Evolutionary conservation across 257 asterid genomes (phyloP).

Genomic region (Marsdenia floribunda): DNA sequence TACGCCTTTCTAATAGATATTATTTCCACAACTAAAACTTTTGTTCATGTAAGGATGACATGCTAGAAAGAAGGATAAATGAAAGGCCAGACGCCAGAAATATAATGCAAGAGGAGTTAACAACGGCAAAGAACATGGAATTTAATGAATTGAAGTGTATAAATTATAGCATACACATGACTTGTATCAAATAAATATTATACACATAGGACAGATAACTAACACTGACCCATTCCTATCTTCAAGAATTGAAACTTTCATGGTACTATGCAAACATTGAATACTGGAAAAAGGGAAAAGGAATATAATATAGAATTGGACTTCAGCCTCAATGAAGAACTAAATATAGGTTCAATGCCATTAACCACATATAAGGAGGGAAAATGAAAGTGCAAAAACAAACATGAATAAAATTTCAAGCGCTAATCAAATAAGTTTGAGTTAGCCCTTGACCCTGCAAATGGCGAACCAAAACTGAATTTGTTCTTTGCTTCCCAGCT

Average conservation of each 20-base stretch:
- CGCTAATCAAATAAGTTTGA: neutral
- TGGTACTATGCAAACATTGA: too few relatives aligned
- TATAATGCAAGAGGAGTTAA: neutral
- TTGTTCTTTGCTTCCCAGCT: constrained; percentile 57
- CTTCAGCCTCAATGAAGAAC: too few relatives aligned
- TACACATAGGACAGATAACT: too few relatives aligned
- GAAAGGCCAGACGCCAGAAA: neutral
- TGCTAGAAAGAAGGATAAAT: neutral
- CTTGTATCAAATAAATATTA: too few relatives aligned
- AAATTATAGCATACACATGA: too few relatives aligned
- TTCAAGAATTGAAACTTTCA: too few relatives aligned
- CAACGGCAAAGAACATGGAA: neutral
- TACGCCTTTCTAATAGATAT: neutral
- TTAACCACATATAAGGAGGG: neutral
- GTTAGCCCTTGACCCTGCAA: constrained; percentile 51
- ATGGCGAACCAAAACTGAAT: constrained; percentile 63
- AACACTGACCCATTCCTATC: too few relatives aligned
- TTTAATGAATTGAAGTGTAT: too few relatives aligned
- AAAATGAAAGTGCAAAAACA: neutral
- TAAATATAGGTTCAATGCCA: neutral
- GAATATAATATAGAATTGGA: too few relatives aligned
- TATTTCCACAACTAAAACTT: neutral
- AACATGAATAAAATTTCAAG: neutral
- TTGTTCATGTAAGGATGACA: neutral
- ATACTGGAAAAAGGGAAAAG: too few relatives aligned